Evolutionary conservation across 169 alveolate species (phyloP).

Genomic region (Cryptosporidium tyzzeri): DNA sequence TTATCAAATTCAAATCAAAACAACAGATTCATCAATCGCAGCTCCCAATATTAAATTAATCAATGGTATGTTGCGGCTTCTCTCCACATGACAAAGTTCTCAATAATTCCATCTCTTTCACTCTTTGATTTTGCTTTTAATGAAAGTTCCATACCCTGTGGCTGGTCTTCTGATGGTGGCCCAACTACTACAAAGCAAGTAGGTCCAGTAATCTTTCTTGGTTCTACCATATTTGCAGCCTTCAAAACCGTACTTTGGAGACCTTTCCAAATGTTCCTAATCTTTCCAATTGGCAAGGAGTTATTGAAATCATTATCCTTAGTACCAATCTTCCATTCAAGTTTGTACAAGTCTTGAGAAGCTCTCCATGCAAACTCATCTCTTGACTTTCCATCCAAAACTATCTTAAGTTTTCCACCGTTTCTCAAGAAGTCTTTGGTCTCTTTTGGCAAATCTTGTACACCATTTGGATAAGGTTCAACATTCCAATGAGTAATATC

Average conservation of each 20-base stretch:
- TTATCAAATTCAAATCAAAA: neutral
- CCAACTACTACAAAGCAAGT: conserved; percentile 87
- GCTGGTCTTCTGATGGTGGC: conserved; percentile 92
- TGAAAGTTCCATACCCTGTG: conserved; percentile 90
- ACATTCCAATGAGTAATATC: conserved; percentile 90
- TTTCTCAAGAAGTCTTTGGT: conserved; percentile 88
- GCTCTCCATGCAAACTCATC: conserved; percentile 85
- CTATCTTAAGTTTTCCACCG: conserved; percentile 86
- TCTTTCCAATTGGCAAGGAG: conserved; percentile 87
- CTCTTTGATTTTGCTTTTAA: conserved; percentile 87
- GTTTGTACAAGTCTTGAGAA: conserved; percentile 85
- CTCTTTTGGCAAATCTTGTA: conserved; percentile 89
- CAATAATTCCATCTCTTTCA: conserved; percentile 90
- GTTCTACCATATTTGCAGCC: conserved; percentile 88
- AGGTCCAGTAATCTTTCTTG: conserved; percentile 87
- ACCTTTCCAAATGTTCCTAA: conserved; percentile 91
- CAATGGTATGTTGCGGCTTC: conserved; percentile 92
- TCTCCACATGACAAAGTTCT: conserved; percentile 90
- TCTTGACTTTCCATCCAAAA: conserved; percentile 80
- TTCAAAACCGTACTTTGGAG: conserved; percentile 87
- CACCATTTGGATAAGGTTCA: conserved; percentile 93
- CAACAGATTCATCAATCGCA: no score
- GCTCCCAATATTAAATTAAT: neutral
- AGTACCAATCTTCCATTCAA: conserved; percentile 89
- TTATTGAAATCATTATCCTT: conserved; percentile 85